Evolutionary conservation across 2,329 filamentous ascomycete species (phyloP), one percentile per base, ranked within the genome.

Genomic region (Pseudopyricularia javanii): DNA sequence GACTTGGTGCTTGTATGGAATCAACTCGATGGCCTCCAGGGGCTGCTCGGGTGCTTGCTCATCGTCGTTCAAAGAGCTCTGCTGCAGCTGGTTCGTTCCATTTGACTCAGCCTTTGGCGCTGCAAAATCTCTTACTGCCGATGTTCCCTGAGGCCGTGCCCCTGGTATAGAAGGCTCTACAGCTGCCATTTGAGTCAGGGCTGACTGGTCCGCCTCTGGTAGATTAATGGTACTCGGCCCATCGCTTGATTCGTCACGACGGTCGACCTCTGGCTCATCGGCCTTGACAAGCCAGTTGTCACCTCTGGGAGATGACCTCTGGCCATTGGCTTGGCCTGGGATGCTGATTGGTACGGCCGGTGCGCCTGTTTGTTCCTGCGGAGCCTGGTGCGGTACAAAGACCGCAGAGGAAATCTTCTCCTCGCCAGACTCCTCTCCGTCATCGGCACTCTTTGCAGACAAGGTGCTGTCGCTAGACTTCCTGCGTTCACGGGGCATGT

Each of bases 1-100:
- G 53, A 98, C 93, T 69, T 98, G 93, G 69, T 98, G 93, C 59
- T 89, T 88, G 69, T 96, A 98, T 2, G 93, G 93, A 62, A 96
- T 95, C 55, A 98, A 75, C 67, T 97, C 91, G 59, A 98, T 95
- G 30, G 91, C 91, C 57, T 91, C 88, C 28, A 95, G 75, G 3
- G 91, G 89, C 59, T 76, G 68, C 65, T 76, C 72, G 58, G 75
- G 61, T 20, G 63, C 69, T 64, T 70, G 71, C 56, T 79, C 37
- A 11, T 52, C 50, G 22, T 52, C 40, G 12, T 15, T 45, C 24
- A 15, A 6, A 14, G 40, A 5, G 24, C 4, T 45, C 15, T 45
- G 40, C 40, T 24, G 40, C 24, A 24, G 40, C 22, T 45, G 40
- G 24, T 20, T 6, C 24, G 22, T 20, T 24, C 40, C 40, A 12